Percentiles rank a stretch among this genome's conserved stretches.
These are phyloP conservation scores for Agrocybe praecox DNA, from an alignment of 768 basidiomycete species.

Conservation along the genomic window DNA sequence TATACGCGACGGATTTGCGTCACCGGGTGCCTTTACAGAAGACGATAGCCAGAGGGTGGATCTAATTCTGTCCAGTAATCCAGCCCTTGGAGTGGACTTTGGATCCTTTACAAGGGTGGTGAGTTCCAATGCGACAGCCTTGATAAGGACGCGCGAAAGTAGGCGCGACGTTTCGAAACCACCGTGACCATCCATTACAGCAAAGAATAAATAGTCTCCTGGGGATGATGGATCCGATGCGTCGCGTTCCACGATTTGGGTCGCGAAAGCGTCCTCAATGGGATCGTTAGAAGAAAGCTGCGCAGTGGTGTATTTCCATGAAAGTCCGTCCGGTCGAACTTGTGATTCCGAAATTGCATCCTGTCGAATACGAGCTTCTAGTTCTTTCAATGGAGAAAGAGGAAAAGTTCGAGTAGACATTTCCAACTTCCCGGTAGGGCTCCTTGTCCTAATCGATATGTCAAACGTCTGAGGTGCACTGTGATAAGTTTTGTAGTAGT, in stretches of 20 bases:
- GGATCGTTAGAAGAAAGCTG: constrained; percentile 85
- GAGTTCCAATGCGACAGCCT: constrained; percentile 80
- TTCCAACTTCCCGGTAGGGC: constrained; percentile 61
- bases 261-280: constrained; percentile 86
- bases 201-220: constrained; percentile 81
- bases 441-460: constrained; percentile 53
- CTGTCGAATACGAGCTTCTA: constrained; percentile 61
- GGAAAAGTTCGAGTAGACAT: constrained; percentile 55
- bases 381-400: constrained; percentile 53
- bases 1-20: constrained; percentile 53
- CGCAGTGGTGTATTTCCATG: constrained; percentile 81
- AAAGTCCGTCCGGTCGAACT: constrained; percentile 52
- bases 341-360: constrained; percentile 49
- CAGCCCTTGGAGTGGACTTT: constrained; percentile 26
- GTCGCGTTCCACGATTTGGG: constrained; percentile 67
- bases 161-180: constrained; percentile 85
- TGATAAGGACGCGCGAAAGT: constrained; percentile 82
- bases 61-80: constrained; percentile 38
- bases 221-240: constrained; percentile 56
- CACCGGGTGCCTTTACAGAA: constrained; percentile 20
- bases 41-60: constrained; percentile 38
- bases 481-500: constrained; percentile 50
- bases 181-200: constrained; percentile 90
- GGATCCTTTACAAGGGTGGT: constrained; percentile 48
- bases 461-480: constrained; percentile 56